Base-by-base conservation (phyloP, 2,329 filamentous ascomycete species). In the Paecilomyces formosus region DNA sequence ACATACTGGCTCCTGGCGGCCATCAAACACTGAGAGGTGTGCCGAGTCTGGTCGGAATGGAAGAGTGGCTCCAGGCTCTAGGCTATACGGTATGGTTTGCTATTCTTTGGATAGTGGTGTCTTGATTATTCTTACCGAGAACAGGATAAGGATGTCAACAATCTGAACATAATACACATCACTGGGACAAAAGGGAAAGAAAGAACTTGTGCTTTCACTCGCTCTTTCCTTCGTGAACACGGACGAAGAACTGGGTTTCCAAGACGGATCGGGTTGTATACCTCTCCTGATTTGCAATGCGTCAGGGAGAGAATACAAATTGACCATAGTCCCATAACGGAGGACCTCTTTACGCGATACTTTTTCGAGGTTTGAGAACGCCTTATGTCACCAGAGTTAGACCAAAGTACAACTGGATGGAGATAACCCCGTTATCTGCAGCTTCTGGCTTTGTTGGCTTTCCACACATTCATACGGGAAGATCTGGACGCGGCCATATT, bases 141-240 rank as follows among this genome's bases (percentile, higher is more conserved):
- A 31, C 57, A 72, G 68, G 64, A 65, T 45, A 50, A 28, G 12
- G 82, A 86, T 62, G 72, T 89, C 45, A 74, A 84, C 63, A 75
- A 76, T n/a, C 74, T 90, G 30, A 88, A 88, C 63, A 79, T 89
- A 26, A 70, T 91, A 45, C 87, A 90, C 72, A 82, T 91, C 26
- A 83, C 87, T 24, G 88, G 88, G 4, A 90, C 87, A n/a, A 90
- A 90, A 70, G 88, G 88, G 4, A 91, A 90, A 72, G 88, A 88
- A 28, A 87, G 83, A 66, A 88, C 86, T 1, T 90, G 87, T 67
- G 87, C 86, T 45, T 89, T 87, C 7, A 33, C 31, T 11, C 31
- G 3, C 9, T 33, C 31, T 7, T 85, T 90, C 61, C 79, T 90
- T 52, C 74, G 77, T n/a, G 61, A 58, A n/a, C 65, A 72, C 58